Conservation (phyloP, 2,329 filamentous ascomycete species). For the Rasamsonia emersonii region DNA sequence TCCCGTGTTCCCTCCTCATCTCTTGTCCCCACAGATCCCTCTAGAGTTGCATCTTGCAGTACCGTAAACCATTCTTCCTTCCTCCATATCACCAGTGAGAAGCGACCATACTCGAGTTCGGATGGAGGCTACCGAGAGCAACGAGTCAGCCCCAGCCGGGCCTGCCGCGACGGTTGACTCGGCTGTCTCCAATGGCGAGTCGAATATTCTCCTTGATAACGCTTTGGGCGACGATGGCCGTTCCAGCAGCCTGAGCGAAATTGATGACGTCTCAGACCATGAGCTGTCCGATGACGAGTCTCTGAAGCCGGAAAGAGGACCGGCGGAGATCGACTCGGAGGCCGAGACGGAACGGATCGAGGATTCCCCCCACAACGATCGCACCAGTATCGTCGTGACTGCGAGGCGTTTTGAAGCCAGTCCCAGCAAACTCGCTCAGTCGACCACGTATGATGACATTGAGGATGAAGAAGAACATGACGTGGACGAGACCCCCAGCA, state of each 20-base stretch:
- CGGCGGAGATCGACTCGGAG: slow-evolving; percentile 65
- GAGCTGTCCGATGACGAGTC: slow-evolving; percentile 48
- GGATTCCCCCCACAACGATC: slow-evolving; percentile 66
- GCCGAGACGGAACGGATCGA: slow-evolving; percentile 92
- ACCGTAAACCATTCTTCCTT: slow-evolving; percentile 1
- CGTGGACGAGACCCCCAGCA: slow-evolving; percentile 33
- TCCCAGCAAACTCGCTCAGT: slow-evolving; percentile 67
- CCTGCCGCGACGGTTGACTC: slow-evolving; percentile 24
- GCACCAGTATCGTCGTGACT: slow-evolving; percentile 51
- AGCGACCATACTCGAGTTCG: slow-evolving; percentile 5
- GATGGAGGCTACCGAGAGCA: slow-evolving; percentile 35
- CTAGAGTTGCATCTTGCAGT: no score
- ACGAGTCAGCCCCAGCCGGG: slow-evolving; percentile 26
- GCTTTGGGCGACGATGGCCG: slow-evolving; percentile 54
- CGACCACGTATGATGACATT: slow-evolving; percentile 37
- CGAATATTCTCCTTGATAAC: slow-evolving; percentile 32
- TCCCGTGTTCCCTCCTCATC: no score
- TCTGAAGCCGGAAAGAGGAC: slow-evolving; percentile 43
- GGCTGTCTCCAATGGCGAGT: slow-evolving; percentile 28
- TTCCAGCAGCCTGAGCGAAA: slow-evolving; percentile 88
- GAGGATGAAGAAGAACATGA: slow-evolving; percentile 45
- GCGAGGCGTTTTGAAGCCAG: slow-evolving; percentile 55
- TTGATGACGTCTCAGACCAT: slow-evolving; percentile 70
- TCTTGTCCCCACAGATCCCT: no score
- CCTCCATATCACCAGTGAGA: slow-evolving; percentile 1